A percentile compares a stretch with the other conserved stretches of the same genome.
phyloP scores from a whole-genome alignment of 768 basidiomycete genomes.

The Rhodotorula diobovata region DNA sequence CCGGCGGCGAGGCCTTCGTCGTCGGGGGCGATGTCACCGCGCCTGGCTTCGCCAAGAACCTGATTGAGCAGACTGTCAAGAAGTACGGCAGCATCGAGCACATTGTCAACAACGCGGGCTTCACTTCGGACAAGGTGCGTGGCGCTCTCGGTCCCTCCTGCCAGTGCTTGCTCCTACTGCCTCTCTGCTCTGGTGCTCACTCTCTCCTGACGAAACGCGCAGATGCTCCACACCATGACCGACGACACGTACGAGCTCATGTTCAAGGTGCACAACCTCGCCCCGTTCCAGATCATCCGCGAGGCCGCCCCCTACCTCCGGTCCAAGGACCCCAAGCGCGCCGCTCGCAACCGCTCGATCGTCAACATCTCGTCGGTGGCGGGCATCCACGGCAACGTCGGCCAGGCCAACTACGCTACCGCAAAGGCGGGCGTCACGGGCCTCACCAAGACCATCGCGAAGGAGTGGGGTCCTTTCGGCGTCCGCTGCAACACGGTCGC shows the following conservation, averaged over 20 bases:
- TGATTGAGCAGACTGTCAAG: conserved; percentile 67
- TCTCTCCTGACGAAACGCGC: conserved; percentile 47
- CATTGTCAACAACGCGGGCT: conserved; percentile 68
- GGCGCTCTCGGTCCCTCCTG: too few species aligned
- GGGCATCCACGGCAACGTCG: conserved; percentile 78
- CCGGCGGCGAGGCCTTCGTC: conserved; percentile 67
- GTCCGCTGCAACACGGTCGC: conserved; percentile 29
- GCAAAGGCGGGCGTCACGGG: conserved; percentile 60
- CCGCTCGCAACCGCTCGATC: conserved; percentile 62
- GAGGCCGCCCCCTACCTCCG: conserved; percentile 77
- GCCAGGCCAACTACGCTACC: conserved; percentile 54
- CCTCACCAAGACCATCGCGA: conserved; percentile 76
- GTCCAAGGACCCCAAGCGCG: conserved; percentile 59
- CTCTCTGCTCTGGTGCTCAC: too few species aligned
- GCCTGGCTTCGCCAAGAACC: conserved; percentile 73
- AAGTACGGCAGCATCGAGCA: conserved; percentile 82
- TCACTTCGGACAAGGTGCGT: conserved; percentile 16
- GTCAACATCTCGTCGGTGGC: conserved; percentile 69
- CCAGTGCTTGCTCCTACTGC: background rate
- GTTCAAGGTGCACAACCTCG: conserved; percentile 76
- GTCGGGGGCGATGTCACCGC: conserved; percentile 79
- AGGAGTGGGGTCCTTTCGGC: conserved; percentile 63
- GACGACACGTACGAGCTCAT: conserved; percentile 80
- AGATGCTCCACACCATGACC: conserved; percentile 66
- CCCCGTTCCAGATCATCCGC: conserved; percentile 77